These are phyloP conservation scores for Mucor plumbeus DNA, from an alignment of 371 early-diverging fungal genomes.

Conservation along the genomic window DNA sequence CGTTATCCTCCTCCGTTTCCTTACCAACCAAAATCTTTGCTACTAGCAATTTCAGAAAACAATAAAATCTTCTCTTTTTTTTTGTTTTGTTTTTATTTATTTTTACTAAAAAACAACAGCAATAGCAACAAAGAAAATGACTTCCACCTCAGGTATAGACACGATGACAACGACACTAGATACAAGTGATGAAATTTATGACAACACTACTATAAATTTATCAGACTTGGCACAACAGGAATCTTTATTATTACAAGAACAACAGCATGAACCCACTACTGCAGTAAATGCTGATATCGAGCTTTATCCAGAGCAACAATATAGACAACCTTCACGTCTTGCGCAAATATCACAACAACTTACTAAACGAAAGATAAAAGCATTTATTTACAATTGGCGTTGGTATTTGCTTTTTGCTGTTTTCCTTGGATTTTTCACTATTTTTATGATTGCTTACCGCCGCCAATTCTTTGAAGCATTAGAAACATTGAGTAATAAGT, in stretches of 20 bases:
- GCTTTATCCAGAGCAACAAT: background rate
- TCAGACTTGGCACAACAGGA: background rate
- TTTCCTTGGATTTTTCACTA: background rate
- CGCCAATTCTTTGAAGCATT: conserved; percentile 38
- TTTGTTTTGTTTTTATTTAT: background rate
- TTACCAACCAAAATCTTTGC: too few relatives aligned
- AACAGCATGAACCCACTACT: background rate
- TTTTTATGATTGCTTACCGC: conserved; percentile 37
- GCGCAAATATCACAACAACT: background rate
- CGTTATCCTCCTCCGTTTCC: background rate
- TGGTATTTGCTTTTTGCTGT: conserved; percentile 8
- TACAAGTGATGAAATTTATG: background rate
- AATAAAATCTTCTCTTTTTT: background rate
- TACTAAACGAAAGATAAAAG: conserved; percentile 12
- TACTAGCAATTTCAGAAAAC: background rate
- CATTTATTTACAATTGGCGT: conserved; percentile 15
- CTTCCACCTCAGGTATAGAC: background rate
- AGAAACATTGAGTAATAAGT: conserved; percentile 37
- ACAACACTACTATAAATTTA: background rate
- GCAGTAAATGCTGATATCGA: background rate
- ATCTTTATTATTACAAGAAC: background rate
- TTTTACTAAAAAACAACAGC: background rate
- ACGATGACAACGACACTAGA: background rate
- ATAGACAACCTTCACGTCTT: conserved; percentile 13
- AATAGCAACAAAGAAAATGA: too few relatives aligned